phyloP scores from a whole-genome alignment of 352 stramenopile species.

The Globisporangium cylindrosporum region DNA sequence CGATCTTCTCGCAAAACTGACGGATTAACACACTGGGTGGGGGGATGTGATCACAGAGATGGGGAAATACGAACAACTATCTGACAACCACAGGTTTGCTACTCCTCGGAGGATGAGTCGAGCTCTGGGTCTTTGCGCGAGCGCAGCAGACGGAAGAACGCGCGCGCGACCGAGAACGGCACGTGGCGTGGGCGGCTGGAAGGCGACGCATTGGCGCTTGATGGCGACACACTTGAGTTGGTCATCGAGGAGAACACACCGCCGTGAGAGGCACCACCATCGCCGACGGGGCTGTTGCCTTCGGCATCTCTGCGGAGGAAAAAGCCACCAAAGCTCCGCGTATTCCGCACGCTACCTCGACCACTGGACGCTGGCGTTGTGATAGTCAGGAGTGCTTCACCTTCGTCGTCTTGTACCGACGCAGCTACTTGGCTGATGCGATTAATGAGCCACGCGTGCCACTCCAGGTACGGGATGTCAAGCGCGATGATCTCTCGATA shows the following conservation, averaged over 20 bases:
- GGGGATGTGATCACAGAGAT: neutral
- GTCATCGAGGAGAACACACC: constrained; percentile 8
- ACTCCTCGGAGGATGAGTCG: constrained; percentile 21
- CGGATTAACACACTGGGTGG: neutral
- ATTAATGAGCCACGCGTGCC: constrained; percentile 83
- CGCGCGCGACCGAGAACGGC: constrained; percentile 58
- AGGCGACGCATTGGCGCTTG: constrained; percentile 1
- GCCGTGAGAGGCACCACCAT: neutral
- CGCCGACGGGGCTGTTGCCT: constrained; percentile 3
- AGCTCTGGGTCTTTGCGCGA: constrained; percentile 29
- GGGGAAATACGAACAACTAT: neutral
- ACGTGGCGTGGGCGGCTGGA: constrained; percentile 24
- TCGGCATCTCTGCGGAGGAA: constrained; percentile 11
- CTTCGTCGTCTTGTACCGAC: constrained; percentile 38
- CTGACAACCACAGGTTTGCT: neutral
- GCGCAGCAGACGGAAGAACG: constrained; percentile 65
- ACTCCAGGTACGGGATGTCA: constrained; percentile 73
- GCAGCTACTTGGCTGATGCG: constrained; percentile 67
- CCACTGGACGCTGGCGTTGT: neutral
- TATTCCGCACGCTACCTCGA: neutral
- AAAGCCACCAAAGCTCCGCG: constrained; percentile 9
- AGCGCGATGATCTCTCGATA: constrained; percentile 72
- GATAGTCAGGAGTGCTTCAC: constrained; percentile 13
- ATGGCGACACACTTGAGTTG: constrained; percentile 2
- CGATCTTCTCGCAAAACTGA: constrained; percentile 1